Evolutionary conservation across 495 filamentous ascomycete species (phyloP), one percentile per base, ranked within the genome.

Genomic region (Alectoria sarmentosa): DNA sequence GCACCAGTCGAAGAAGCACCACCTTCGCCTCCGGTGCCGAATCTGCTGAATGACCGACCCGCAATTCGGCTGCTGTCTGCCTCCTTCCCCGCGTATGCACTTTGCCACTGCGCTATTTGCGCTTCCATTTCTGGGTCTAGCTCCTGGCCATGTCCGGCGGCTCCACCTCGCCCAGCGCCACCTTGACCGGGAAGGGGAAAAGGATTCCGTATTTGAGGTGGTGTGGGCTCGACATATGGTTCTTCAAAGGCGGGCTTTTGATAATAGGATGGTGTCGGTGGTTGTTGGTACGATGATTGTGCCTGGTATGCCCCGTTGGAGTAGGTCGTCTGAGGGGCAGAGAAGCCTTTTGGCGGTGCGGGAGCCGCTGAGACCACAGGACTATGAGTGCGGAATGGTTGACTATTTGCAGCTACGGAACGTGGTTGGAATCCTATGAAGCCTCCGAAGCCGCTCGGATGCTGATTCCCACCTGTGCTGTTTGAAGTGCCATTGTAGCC

Each of bases 101-200:
- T 92, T 76, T 96, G 92, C 91, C 95, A 98, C 75, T 96, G 91
- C 55, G 93, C 93, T 63, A 97, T 92, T 73, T 96, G 89, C 15
- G 91, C 91, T 62, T 94, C 90, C 73, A 90, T 88, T 69, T 97
- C 92, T 10, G 91, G 87, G 71, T 98, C 92, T 48, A 86, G 64
- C n/a, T 79, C 69, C 38, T 81, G 80, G 34, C 76, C 74, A 0
- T 73, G 77, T 64, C 76, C 77, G 65, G 70, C 62, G 58, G 71
- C 76, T 41, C 69, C 71, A 28, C 73, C 73, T 58, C 73, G 41
- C 34, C 62, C 69, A 4, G 49, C 65, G 13, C 66, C 66, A 38
- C 70, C 75, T 60, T 79, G 76, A 49, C 76, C 80, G 9, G 89
- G 86, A 1, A 86, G 81, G 3, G 88, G 86, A 72, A 95, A 97